These are phyloP conservation scores for Cyclostephanos tholiformis DNA, from an alignment of 108 stramenopile genomes.

Conservation along the genomic window DNA sequence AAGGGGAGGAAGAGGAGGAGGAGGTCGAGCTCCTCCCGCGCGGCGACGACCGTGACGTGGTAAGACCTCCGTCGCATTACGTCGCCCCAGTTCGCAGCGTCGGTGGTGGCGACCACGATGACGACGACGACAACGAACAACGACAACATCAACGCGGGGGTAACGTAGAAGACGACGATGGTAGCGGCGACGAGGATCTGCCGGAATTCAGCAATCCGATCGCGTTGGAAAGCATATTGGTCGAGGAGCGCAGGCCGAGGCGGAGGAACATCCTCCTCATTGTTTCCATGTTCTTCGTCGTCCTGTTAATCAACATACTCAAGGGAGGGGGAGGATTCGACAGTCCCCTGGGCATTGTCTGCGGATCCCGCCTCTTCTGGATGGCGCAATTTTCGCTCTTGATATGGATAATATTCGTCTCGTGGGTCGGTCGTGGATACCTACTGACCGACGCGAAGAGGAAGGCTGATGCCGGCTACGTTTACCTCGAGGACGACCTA, in stretches of 20 bases:
- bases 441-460: conserved; percentile 51
- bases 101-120: neutral
- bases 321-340: conserved; percentile 85
- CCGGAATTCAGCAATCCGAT: conserved; percentile 35
- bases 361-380: conserved; percentile 82
- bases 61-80: neutral
- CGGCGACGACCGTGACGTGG: neutral
- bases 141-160: neutral
- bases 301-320: conserved; percentile 76
- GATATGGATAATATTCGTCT: conserved; percentile 73
- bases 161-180: conserved; percentile 5
- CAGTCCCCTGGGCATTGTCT: conserved; percentile 86
- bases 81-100: too few species aligned
- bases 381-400: conserved; percentile 75
- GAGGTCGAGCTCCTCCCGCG: conserved; percentile 8
- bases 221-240: conserved; percentile 54
- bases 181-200: conserved; percentile 11
- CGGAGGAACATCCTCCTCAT: conserved; percentile 63
- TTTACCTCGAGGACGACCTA: conserved; percentile 80
- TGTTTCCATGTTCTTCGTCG: conserved; percentile 75
- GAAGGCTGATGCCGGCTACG: conserved; percentile 57
- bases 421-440: conserved; percentile 52
- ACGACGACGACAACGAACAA: conserved; percentile 8
- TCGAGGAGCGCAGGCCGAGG: conserved; percentile 54
- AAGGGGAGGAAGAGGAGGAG: neutral